Evolutionary conservation across 495 filamentous ascomycete genomes (phyloP).

Genomic region (Lasiosphaeria ovina): DNA sequence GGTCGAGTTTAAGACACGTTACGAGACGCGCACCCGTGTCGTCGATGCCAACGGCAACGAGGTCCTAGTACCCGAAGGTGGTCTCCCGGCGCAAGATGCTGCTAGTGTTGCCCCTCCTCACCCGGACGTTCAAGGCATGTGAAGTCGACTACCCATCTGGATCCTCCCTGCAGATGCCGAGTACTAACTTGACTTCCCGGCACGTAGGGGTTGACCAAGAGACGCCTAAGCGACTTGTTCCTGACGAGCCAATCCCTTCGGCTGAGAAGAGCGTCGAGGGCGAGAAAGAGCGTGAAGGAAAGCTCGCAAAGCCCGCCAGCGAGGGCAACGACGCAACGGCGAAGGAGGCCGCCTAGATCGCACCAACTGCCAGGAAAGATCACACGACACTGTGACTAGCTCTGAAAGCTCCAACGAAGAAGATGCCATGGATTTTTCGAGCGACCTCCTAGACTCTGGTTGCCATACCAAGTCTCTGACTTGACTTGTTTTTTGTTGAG

Average conservation of each 20-base stretch:
- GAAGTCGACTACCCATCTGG: not conserved
- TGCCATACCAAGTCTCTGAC: too few relatives aligned
- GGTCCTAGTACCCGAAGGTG: conserved; percentile 44
- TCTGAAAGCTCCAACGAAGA: too few relatives aligned
- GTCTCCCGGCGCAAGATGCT: conserved; percentile 16
- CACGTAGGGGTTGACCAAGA: conserved; percentile 27
- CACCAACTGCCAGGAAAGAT: too few relatives aligned
- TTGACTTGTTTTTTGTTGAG: too few relatives aligned
- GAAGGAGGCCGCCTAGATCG: conserved; percentile 9
- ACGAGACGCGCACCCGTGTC: conserved; percentile 84
- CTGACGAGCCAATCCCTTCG: conserved; percentile 43
- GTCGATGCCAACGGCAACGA: conserved; percentile 77
- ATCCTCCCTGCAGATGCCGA: conserved; percentile 20
- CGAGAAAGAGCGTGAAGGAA: conserved; percentile 55
- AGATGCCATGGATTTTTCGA: too few relatives aligned
- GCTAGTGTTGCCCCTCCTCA: conserved; percentile 68
- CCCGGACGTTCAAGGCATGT: conserved; percentile 69
- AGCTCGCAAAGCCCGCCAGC: conserved; percentile 68
- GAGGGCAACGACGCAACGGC: conserved; percentile 67
- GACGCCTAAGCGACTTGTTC: conserved; percentile 29
- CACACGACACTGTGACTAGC: too few relatives aligned
- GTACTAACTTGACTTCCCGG: not conserved
- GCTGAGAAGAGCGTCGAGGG: conserved; percentile 63
- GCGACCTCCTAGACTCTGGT: too few relatives aligned
- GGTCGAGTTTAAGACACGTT: conserved; percentile 89